These are phyloP conservation scores for Phyllosticta ampelicida DNA, from an alignment of 2,329 filamentous ascomycete genomes.

Conservation along the genomic window DNA sequence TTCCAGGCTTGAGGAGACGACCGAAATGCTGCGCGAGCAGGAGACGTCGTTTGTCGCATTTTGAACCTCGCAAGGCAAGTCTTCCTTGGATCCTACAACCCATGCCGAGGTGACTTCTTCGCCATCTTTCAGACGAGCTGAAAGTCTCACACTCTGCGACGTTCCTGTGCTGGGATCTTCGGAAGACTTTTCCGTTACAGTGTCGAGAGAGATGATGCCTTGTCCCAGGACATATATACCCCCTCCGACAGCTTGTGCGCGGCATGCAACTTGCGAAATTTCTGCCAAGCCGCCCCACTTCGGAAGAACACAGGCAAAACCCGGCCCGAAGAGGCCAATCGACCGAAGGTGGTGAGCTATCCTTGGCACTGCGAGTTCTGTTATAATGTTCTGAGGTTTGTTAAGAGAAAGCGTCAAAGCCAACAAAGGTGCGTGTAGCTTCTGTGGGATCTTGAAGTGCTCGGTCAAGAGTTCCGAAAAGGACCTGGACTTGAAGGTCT, in stretches of 20 bases:
- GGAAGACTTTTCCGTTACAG: constrained; percentile 3
- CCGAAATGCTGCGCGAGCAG: constrained; percentile 38
- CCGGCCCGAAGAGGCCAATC: constrained; percentile 76
- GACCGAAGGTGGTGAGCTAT: constrained; percentile 75
- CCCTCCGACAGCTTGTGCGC: constrained; percentile 82
- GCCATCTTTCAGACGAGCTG: constrained; percentile 45
- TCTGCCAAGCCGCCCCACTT: constrained; percentile 91
- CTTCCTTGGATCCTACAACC: constrained; percentile 39
- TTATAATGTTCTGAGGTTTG: constrained; percentile 41
- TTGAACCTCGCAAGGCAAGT: constrained; percentile 14
- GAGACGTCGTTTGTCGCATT: not conserved
- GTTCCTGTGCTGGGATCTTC: constrained; percentile 12
- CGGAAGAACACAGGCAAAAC: constrained; percentile 79
- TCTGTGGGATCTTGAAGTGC: constrained; percentile 46
- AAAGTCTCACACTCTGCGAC: constrained; percentile 20
- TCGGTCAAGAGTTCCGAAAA: constrained; percentile 49
- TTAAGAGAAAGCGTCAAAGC: constrained; percentile 68
- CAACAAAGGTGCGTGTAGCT: constrained; percentile 53
- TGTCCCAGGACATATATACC: constrained; percentile 79
- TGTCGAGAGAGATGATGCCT: constrained; percentile 37
- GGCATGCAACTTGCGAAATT: constrained; percentile 81
- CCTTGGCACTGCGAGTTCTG: constrained; percentile 58
- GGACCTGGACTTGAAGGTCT: constrained; percentile 41
- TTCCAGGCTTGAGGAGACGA: constrained; percentile 56
- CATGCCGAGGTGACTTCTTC: constrained; percentile 45